Conservation (phyloP, 331 rosid species). For the Rosa hybrid region DNA sequence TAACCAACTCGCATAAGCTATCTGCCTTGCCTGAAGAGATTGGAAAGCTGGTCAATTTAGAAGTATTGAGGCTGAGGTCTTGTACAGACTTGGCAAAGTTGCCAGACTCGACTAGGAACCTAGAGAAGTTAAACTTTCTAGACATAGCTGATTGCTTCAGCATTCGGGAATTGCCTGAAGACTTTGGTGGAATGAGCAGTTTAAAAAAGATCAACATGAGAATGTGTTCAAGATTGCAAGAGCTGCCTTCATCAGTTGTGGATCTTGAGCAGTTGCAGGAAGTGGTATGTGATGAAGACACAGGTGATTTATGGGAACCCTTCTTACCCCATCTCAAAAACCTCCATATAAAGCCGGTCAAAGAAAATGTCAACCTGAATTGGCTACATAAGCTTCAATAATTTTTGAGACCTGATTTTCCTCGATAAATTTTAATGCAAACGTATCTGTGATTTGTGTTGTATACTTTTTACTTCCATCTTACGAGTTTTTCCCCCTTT, state of each 20-base stretch:
- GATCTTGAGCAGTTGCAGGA: neutral
- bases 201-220: slow-evolving; percentile 50
- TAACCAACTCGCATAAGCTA: slow-evolving; percentile 55
- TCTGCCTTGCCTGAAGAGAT: slow-evolving; percentile 41
- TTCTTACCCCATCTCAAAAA: neutral
- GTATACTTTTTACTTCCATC: too few species aligned
- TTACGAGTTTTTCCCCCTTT: too few species aligned
- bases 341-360: neutral
- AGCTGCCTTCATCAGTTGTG: neutral
- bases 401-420: neutral
- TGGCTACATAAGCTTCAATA: neutral
- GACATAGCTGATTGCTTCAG: slow-evolving; percentile 51
- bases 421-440: neutral
- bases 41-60: slow-evolving; percentile 43
- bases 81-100: slow-evolving; percentile 43
- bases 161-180: slow-evolving; percentile 44
- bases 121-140: slow-evolving; percentile 34
- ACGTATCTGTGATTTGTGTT: neutral
- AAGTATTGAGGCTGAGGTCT: slow-evolving; percentile 52
- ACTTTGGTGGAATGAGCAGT: slow-evolving; percentile 43
- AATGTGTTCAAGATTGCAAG: slow-evolving; percentile 34
- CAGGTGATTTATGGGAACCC: neutral
- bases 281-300: slow-evolving; percentile 6
- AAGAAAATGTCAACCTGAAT: neutral
- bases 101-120: slow-evolving; percentile 34